Percentiles rank a stretch among this genome's conserved stretches.
Evolutionary conservation across 192 early-diverging fungal species (phyloP).

Genomic region (Cetraspora pellucida): DNA sequence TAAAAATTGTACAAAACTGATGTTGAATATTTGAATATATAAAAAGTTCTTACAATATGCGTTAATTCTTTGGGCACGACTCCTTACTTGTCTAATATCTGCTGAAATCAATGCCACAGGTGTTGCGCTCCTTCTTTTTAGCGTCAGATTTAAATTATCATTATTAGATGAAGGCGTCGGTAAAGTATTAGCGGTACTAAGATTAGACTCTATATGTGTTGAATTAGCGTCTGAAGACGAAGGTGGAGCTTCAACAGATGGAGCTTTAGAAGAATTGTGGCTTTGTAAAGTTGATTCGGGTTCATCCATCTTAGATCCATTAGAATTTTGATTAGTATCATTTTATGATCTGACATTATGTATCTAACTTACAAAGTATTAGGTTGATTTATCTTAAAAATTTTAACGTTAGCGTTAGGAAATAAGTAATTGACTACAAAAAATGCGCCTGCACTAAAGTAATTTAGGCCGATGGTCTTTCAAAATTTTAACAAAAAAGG

Average conservation of each 20-base stretch:
- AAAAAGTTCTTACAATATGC: slow-evolving; percentile 13
- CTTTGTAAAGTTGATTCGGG: neutral
- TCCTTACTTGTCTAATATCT: slow-evolving; percentile 30
- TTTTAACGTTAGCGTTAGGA: no score
- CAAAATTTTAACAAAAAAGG: no score
- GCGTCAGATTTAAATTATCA: neutral
- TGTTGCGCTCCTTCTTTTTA: neutral
- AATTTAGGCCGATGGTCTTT: no score
- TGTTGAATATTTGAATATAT: neutral
- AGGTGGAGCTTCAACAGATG: neutral
- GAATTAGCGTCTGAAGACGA: neutral
- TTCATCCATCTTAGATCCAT: neutral
- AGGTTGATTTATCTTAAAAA: no score
- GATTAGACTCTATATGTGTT: neutral
- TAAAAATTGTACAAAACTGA: neutral
- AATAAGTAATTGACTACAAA: no score
- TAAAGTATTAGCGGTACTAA: neutral
- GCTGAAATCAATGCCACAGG: neutral
- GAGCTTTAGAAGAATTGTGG: neutral
- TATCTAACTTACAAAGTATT: no score
- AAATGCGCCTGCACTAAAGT: no score
- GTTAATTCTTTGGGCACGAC: slow-evolving; percentile 11
- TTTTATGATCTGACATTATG: no score
- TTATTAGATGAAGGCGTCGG: neutral
- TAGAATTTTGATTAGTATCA: no score